Evolutionary conservation across 2,329 filamentous ascomycete species (phyloP), one percentile per base, ranked within the genome.

Genomic region (Neurospora sp.): DNA sequence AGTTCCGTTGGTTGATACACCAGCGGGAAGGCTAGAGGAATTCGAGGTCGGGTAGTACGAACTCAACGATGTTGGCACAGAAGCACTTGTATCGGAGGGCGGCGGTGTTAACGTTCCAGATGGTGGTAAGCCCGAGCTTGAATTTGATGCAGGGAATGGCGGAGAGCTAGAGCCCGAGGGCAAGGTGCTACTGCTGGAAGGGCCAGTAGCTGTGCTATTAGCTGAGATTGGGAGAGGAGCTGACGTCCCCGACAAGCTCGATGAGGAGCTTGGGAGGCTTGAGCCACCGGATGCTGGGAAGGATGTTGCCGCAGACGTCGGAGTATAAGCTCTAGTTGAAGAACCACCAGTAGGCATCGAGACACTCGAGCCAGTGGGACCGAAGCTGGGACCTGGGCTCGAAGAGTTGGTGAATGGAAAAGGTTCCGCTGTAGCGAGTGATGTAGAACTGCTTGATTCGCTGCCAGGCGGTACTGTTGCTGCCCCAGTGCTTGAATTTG

Each of bases 131-230:
- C 43, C 66, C 15, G 67, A 52, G 17, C 19, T 72, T 19, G 68
- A 69, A 28, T 71, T 73, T 38, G 71, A 68, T 19, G 68, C 66
- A 12, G 71, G 71, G 39, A 73, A 73, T 19, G 70, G 70, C 15
- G 69, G 66, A 23, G 67, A 40, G 6, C 57, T 68, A 28, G 70
- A 68, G 2, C 36, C 38, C 4, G 70, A 46, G 15, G 38, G 23
- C 41, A 39, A 5, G 37, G 6, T 66, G 69, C 67, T 33, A 36
- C 23, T 33, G 28, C 37, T 8, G 4, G 23, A 33, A 41, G 67
- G 40, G 38, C 33, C 33, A 8, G 43, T 15, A 67, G 19, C 57
- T 40, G 67, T 70, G 28, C 40, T 67, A n/a, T 57, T 62, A 36
- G 17, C 69, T 68, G 69, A 70, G 5, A 43, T 33, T 43, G 33